These are phyloP conservation scores for Alternaria atra DNA, from an alignment of 2,329 filamentous ascomycete genomes.

Conservation along the genomic window DNA sequence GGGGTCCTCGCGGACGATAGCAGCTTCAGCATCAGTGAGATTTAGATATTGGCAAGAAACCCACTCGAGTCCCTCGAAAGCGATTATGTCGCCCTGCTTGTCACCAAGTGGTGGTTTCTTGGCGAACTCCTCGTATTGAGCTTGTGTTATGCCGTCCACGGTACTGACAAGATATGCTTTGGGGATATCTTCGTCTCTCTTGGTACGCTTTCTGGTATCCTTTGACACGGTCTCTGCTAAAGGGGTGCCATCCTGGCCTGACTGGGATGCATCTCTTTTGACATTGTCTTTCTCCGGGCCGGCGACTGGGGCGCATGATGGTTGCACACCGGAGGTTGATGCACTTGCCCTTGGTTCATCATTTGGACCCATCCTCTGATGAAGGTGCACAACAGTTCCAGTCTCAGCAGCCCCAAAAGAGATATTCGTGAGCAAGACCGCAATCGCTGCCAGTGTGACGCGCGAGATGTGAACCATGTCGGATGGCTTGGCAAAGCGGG, in stretches of 20 bases:
- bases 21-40: neutral
- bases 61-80: neutral
- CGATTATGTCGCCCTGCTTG: neutral
- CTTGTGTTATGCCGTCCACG: neutral
- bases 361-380: neutral
- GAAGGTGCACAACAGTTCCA: neutral
- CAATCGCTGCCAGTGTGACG: neutral
- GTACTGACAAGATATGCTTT: slow-evolving; percentile 1
- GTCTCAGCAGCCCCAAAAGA: neutral
- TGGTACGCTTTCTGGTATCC: neutral
- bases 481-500: slow-evolving; percentile 3
- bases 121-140: neutral
- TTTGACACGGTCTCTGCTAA: neutral
- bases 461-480: slow-evolving; percentile 3
- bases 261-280: neutral
- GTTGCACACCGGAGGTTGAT: neutral
- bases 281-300: neutral
- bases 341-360: neutral
- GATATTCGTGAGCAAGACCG: neutral
- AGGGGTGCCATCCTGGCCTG: neutral
- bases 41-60: neutral
- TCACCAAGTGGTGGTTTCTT: neutral
- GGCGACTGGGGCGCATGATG: neutral
- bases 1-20: neutral
- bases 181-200: neutral